These are phyloP conservation scores for Botryotinia convoluta DNA, from an alignment of 2,329 filamentous ascomycete species.

Conservation along the genomic window DNA sequence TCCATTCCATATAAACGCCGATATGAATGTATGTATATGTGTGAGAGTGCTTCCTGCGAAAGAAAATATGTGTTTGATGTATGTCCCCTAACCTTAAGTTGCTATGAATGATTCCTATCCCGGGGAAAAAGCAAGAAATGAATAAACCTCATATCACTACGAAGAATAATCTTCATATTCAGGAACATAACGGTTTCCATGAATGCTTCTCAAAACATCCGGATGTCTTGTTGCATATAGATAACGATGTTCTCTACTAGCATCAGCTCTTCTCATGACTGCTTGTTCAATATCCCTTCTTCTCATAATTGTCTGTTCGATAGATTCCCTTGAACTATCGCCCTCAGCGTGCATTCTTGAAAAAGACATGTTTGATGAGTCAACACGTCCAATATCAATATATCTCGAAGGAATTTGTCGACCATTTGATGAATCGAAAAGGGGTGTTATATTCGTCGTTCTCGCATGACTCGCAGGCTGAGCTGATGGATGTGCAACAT, in stretches of 20 bases:
- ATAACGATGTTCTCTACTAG: neutral
- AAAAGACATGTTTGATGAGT: neutral
- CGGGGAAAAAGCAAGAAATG: neutral
- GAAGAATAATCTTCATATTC: neutral
- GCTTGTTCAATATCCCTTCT: neutral
- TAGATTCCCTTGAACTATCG: neutral
- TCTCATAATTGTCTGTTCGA: neutral
- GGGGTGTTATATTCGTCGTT: neutral
- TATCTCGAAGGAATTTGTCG: neutral
- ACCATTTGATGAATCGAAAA: neutral
- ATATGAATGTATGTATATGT: neutral
- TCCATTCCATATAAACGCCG: conserved; percentile 6
- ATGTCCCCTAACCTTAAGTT: neutral
- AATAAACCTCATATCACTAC: neutral
- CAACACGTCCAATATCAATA: neutral
- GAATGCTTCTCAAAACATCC: neutral
- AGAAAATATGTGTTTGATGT: neutral
- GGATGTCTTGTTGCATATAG: neutral
- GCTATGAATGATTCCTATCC: neutral
- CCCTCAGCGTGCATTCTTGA: neutral
- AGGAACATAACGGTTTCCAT: neutral
- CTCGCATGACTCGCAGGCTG: neutral
- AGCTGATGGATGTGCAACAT: neutral
- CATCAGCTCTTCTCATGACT: neutral
- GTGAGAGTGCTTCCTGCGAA: neutral